Percentiles rank a stretch among this genome's conserved stretches.
These are phyloP conservation scores for Fusarium irregulare DNA, from an alignment of 2,329 filamentous ascomycete genomes.

Conservation along the genomic window DNA sequence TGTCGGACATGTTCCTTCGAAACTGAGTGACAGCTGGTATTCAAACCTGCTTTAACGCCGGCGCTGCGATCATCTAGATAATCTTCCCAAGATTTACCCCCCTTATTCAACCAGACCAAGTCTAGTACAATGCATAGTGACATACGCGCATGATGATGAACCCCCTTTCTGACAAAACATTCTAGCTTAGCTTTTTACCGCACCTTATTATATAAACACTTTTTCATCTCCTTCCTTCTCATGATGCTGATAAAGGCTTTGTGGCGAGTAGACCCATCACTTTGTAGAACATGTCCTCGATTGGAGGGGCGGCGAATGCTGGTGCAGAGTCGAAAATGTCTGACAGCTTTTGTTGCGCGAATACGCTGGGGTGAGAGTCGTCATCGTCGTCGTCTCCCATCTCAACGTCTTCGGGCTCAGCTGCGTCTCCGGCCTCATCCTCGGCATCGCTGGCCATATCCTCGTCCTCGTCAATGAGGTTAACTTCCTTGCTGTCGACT, in stretches of 20 bases:
- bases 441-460: slow-evolving; percentile 58
- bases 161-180: slow-evolving; percentile 15
- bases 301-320: slow-evolving; percentile 75
- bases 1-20: slow-evolving; percentile 23
- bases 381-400: slow-evolving; percentile 59
- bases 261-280: slow-evolving; percentile 71
- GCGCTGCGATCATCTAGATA: slow-evolving; percentile 21
- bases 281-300: slow-evolving; percentile 81
- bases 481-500: slow-evolving; percentile 44
- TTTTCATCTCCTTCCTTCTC: slow-evolving; percentile 23
- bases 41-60: slow-evolving; percentile 33
- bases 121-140: slow-evolving; percentile 36
- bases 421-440: slow-evolving; percentile 51
- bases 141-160: slow-evolving; percentile 2
- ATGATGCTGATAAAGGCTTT: slow-evolving; percentile 58
- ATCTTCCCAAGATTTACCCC: slow-evolving; percentile 7
- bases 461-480: slow-evolving; percentile 55
- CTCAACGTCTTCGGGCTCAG: slow-evolving; percentile 59
- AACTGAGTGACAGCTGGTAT: slow-evolving; percentile 24
- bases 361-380: slow-evolving; percentile 68
- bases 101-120: slow-evolving; percentile 26
- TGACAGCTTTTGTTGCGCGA: slow-evolving; percentile 75
- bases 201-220: slow-evolving; percentile 23
- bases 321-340: slow-evolving; percentile 77
- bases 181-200: slow-evolving; percentile 22